Percentiles rank a stretch among this genome's conserved stretches.
Conservation (phyloP, 1,284 basidiomycete species). For the Trichosporon sp. region DNA sequence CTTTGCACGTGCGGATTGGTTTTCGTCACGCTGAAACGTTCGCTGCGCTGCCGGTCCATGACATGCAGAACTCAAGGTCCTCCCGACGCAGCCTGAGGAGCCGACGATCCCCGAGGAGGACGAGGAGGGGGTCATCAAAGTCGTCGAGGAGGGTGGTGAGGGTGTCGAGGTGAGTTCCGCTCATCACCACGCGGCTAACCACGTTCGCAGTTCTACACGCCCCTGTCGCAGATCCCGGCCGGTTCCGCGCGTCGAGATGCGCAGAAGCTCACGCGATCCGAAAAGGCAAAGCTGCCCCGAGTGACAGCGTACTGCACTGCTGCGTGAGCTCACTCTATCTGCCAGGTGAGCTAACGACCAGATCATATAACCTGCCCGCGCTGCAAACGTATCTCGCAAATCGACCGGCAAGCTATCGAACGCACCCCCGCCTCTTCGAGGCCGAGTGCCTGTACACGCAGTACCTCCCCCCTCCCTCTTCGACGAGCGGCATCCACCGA, state of each 20-base stretch:
- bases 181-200: background rate
- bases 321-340: constrained; percentile 54
- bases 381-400: constrained; percentile 83
- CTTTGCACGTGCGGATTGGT: background rate
- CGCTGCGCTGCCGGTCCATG: background rate
- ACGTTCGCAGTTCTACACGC: constrained; percentile 66
- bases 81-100: constrained; percentile 79
- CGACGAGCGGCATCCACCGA: constrained; percentile 3
- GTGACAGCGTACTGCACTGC: constrained; percentile 95
- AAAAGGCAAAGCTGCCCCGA: constrained; percentile 85
- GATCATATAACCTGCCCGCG: constrained; percentile 81
- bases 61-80: constrained; percentile 76
- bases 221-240: constrained; percentile 85
- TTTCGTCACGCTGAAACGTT: background rate
- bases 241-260: constrained; percentile 90
- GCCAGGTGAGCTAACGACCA: constrained; percentile 33
- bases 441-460: constrained; percentile 47
- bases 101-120: constrained; percentile 57
- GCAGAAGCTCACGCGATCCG: constrained; percentile 80
- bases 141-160: constrained; percentile 48
- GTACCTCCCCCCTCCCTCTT: constrained; percentile 41
- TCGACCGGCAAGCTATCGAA: constrained; percentile 70
- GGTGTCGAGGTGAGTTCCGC: constrained; percentile 60
- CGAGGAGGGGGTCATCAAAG: constrained; percentile 38
- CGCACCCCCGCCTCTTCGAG: constrained; percentile 61